Conservation (phyloP, 768 basidiomycete genomes). For the Myochromella boudieri region DNA sequence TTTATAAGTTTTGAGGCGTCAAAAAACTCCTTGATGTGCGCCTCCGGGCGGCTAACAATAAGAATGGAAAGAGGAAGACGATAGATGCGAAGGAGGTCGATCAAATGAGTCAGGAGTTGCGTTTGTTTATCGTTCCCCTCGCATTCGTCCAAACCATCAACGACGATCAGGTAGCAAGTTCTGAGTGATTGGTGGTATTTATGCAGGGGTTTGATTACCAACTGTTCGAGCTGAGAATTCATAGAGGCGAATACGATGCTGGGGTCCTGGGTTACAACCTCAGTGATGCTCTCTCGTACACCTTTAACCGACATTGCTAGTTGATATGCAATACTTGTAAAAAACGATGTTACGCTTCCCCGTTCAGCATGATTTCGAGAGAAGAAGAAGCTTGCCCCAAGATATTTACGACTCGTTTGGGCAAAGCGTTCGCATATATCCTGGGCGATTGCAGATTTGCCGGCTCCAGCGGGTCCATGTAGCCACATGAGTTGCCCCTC, state of each 20-base stretch:
- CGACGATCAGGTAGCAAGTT: not conserved
- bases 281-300: not conserved
- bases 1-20: too few species aligned
- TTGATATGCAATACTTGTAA: not conserved
- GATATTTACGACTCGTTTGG: too few species aligned
- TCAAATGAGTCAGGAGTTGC: not conserved
- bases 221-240: not conserved
- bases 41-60: too few species aligned
- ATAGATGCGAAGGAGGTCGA: not conserved
- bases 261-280: not conserved
- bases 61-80: too few species aligned
- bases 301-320: not conserved
- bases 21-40: too few species aligned
- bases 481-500: not conserved
- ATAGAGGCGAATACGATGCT: not conserved
- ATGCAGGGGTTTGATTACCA: not conserved
- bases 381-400: not conserved
- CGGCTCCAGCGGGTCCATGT: not conserved
- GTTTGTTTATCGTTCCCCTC: not conserved
- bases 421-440: not conserved
- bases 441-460: too few species aligned
- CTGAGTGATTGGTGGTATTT: not conserved
- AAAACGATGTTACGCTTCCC: too few species aligned
- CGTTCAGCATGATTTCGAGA: not conserved
- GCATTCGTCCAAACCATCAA: not conserved